Percentiles rank a stretch among this genome's conserved stretches.
phyloP scores from a whole-genome alignment of 2,329 filamentous ascomycete genomes.

The Stylonectria norvegica region DNA sequence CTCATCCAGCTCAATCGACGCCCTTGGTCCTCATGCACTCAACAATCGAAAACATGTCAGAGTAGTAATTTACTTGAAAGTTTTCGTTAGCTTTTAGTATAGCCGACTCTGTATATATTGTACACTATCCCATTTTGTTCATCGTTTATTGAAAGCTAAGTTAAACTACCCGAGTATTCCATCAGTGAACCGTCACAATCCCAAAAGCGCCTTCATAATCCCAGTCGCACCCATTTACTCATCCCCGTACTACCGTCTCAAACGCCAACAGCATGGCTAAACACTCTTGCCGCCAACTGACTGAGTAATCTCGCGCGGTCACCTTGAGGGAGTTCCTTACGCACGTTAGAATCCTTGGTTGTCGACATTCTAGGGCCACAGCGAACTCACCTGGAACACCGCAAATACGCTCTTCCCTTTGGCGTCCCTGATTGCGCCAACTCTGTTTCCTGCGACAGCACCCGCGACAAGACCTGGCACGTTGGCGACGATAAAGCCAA shows the following conservation, averaged over 20 bases:
- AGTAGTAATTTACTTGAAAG: no score
- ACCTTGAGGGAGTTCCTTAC: constrained; percentile 72
- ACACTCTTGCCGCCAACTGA: constrained; percentile 81
- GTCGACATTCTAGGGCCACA: neutral
- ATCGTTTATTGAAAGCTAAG: no score
- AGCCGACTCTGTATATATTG: no score
- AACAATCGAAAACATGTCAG: no score
- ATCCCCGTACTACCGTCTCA: constrained; percentile 29
- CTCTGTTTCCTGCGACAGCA: constrained; percentile 83
- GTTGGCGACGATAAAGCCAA: constrained; percentile 95
- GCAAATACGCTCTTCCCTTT: constrained; percentile 93
- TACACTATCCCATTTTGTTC: no score
- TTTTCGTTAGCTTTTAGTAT: no score
- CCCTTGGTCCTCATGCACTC: no score
- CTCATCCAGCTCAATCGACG: no score
- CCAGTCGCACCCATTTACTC: no score
- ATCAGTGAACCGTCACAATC: no score
- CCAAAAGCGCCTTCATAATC: no score
- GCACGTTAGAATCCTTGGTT: neutral
- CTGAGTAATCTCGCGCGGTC: constrained; percentile 79
- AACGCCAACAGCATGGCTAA: constrained; percentile 70
- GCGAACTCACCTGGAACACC: constrained; percentile 65
- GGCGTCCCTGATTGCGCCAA: constrained; percentile 86
- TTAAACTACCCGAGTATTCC: no score
- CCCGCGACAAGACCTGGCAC: constrained; percentile 85